A percentile compares a stretch with the other conserved stretches of the same genome.
Evolutionary conservation across 208 protist genomes (phyloP).

Genomic region (Leishmania major): DNA sequence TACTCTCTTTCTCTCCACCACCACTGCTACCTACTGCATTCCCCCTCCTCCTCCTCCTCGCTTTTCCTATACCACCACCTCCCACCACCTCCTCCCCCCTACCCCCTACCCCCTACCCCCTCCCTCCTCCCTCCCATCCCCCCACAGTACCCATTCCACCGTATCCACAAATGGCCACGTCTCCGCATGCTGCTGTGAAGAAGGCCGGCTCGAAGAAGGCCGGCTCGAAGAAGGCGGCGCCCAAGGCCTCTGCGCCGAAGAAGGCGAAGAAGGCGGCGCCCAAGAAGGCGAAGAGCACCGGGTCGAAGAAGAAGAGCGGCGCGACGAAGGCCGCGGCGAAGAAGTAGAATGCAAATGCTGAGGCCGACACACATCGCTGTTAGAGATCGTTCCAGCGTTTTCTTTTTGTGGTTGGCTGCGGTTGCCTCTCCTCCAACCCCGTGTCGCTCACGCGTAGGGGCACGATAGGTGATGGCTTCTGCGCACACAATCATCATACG

Average conservation of each 20-base stretch:
- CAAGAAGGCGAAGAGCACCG: conserved; percentile 34
- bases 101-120: too few species aligned
- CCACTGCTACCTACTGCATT: background rate
- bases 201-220: conserved; percentile 40
- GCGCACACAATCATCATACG: background rate
- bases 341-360: conserved; percentile 16
- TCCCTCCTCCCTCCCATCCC: background rate
- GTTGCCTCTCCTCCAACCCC: conserved; percentile 3
- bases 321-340: background rate
- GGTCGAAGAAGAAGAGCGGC: conserved; percentile 1
- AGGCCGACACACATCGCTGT: background rate
- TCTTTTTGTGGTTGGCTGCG: background rate
- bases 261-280: conserved; percentile 32
- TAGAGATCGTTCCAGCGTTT: conserved; percentile 1
- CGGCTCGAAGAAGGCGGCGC: conserved; percentile 5
- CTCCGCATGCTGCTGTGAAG: conserved; percentile 24
- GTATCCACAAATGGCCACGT: conserved; percentile 4
- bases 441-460: background rate
- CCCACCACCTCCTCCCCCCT: too few species aligned
- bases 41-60: background rate
- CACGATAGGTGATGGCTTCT: background rate
- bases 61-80: background rate
- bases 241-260: conserved; percentile 34
- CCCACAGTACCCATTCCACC: background rate
- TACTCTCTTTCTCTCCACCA: background rate